Percentiles rank a stretch among this genome's conserved stretches.
Conservation (phyloP, 768 basidiomycete genomes). For the Paxillus ammoniavirescens region DNA sequence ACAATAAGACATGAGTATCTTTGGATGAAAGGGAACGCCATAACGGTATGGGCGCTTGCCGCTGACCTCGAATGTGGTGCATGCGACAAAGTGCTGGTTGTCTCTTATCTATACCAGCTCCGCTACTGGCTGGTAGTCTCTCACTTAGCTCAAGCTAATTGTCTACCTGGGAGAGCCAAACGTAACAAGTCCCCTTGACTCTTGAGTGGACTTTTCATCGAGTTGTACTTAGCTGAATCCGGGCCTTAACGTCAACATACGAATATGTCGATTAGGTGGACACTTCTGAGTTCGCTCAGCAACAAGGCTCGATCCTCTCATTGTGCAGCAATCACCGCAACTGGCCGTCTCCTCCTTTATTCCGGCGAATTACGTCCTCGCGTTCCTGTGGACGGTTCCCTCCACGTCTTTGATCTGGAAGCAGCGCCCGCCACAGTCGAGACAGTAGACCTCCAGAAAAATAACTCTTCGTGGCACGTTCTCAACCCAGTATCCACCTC, state of each 20-base stretch:
- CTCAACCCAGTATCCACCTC: conserved; percentile 22
- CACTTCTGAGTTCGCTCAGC: conserved; percentile 19
- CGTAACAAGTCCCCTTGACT: background rate
- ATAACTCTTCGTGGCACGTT: conserved; percentile 14
- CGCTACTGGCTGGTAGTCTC: background rate
- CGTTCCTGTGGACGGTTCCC: conserved; percentile 36
- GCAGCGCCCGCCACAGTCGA: background rate
- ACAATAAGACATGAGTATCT: conserved; percentile 7
- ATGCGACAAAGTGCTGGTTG: too few species aligned
- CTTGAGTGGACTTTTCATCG: background rate
- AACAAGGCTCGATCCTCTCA: conserved; percentile 42
- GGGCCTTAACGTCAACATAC: background rate
- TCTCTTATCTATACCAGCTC: too few species aligned
- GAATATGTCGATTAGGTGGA: conserved; percentile 28
- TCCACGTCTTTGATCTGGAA: conserved; percentile 27
- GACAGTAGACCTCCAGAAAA: background rate
- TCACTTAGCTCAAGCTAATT: background rate
- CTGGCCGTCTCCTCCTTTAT: conserved; percentile 35
- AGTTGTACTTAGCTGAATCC: background rate
- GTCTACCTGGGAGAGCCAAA: too few species aligned
- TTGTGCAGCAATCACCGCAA: conserved; percentile 29
- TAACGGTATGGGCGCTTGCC: background rate
- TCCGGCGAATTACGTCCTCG: conserved; percentile 45
- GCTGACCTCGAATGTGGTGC: background rate
- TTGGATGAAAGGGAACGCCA: conserved; percentile 9